These are phyloP conservation scores for Fistulinella staudtii DNA, from an alignment of 1,284 basidiomycete genomes.

Conservation along the genomic window DNA sequence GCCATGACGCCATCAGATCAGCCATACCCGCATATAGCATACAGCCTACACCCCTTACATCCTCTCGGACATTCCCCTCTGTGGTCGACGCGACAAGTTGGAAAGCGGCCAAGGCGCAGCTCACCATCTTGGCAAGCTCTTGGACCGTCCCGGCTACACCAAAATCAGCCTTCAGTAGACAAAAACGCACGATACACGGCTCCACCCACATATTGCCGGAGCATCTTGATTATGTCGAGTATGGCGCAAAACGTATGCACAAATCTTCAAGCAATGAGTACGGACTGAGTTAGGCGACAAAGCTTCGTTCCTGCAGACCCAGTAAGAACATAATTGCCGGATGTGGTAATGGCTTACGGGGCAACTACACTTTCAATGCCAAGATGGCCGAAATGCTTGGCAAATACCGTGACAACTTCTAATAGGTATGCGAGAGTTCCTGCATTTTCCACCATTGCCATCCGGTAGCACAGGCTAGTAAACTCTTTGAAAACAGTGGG, in stretches of 20 bases:
- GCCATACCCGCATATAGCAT: slow-evolving; percentile 73
- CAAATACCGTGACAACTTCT: slow-evolving; percentile 67
- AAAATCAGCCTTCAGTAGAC: neutral
- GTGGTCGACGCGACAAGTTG: slow-evolving; percentile 60
- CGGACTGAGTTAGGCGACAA: slow-evolving; percentile 47
- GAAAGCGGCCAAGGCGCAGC: slow-evolving; percentile 65
- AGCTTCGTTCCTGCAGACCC: slow-evolving; percentile 34
- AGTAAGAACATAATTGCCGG: neutral
- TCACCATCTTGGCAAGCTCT: slow-evolving; percentile 58
- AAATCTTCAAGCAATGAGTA: slow-evolving; percentile 78
- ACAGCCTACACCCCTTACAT: slow-evolving; percentile 77
- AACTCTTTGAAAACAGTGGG: slow-evolving; percentile 88
- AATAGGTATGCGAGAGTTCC: slow-evolving; percentile 72
- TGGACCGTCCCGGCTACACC: slow-evolving; percentile 34
- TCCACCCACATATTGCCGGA: slow-evolving; percentile 53
- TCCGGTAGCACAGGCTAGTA: slow-evolving; percentile 81
- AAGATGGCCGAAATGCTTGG: slow-evolving; percentile 47
- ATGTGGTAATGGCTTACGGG: slow-evolving; percentile 14
- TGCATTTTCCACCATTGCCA: slow-evolving; percentile 84
- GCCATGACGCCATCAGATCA: neutral
- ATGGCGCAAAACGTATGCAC: slow-evolving; percentile 75
- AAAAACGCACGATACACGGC: neutral
- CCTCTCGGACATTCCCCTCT: slow-evolving; percentile 56
- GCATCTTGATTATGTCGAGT: slow-evolving; percentile 56
- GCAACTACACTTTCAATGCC: slow-evolving; percentile 24